Evolutionary conservation across 352 stramenopile genomes (phyloP).

Genomic region (Phytophthora foliorum): DNA sequence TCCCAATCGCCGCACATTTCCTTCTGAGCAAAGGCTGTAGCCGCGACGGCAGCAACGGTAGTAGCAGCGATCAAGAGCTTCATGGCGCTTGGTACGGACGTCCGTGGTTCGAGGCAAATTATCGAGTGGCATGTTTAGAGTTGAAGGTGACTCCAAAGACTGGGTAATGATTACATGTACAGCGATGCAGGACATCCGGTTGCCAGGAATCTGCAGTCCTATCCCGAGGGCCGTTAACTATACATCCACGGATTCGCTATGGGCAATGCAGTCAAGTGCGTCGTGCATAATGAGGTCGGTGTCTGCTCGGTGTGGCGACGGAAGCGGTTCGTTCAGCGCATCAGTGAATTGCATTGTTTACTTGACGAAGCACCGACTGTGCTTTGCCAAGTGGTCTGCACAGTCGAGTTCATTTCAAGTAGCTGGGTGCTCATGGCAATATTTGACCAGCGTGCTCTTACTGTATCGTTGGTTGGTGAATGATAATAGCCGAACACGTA

Average conservation of each 20-base stretch:
- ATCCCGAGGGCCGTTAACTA: conserved; percentile 1
- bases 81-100: conserved; percentile 13
- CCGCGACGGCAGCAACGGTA: conserved; percentile 6
- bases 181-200: conserved; percentile 2
- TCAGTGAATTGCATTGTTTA: background rate
- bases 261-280: background rate
- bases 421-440: too few species aligned
- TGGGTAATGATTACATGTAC: background rate
- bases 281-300: background rate
- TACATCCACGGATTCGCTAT: background rate
- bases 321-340: background rate
- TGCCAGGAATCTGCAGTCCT: conserved; percentile 7
- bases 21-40: conserved; percentile 22
- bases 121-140: conserved; percentile 14
- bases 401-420: too few species aligned
- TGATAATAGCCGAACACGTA: too few species aligned
- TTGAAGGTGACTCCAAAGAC: background rate
- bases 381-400: too few species aligned
- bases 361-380: too few species aligned
- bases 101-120: conserved; percentile 15
- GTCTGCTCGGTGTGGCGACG: background rate
- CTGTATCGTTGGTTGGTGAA: too few species aligned
- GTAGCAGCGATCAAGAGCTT: conserved; percentile 24
- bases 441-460: too few species aligned
- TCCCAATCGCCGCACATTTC: conserved; percentile 48